Evolutionary conservation across 73 alveolate species (phyloP).

Genomic region (Diophrys sp.): DNA sequence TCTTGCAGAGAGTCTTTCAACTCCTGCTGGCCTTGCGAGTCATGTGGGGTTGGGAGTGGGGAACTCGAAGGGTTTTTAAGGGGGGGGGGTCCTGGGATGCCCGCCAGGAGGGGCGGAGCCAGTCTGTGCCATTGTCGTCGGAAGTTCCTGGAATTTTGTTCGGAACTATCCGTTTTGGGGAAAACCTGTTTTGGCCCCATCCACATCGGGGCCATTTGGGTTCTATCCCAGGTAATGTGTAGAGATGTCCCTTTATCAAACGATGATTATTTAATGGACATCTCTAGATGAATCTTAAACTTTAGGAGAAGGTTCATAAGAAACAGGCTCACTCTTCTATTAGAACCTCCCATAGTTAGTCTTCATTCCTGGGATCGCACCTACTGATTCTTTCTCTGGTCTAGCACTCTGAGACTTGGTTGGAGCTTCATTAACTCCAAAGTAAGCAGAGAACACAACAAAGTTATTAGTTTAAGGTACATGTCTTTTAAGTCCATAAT

Average conservation of each 20-base stretch:
- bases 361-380: background rate
- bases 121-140: too few relatives aligned
- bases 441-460: constrained; percentile 86
- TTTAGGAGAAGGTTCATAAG: background rate
- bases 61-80: too few relatives aligned
- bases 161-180: too few relatives aligned
- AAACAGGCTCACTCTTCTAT: background rate
- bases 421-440: constrained; percentile 43
- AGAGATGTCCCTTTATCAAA: background rate
- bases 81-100: too few relatives aligned
- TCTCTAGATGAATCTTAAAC: background rate
- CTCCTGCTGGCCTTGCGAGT: too few relatives aligned
- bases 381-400: background rate
- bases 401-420: background rate
- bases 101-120: too few relatives aligned
- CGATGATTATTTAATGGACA: background rate
- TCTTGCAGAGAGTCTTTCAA: too few relatives aligned
- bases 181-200: too few relatives aligned
- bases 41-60: too few relatives aligned
- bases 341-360: background rate
- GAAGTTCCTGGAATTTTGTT: too few relatives aligned
- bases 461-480: constrained; percentile 93
- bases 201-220: too few relatives aligned
- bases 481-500: constrained; percentile 79
- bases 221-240: background rate